Evolutionary conservation across 176 grass and related monocot genomes (phyloP), one percentile per base, ranked within the genome.

Genomic region (Oryza brachyantha): DNA sequence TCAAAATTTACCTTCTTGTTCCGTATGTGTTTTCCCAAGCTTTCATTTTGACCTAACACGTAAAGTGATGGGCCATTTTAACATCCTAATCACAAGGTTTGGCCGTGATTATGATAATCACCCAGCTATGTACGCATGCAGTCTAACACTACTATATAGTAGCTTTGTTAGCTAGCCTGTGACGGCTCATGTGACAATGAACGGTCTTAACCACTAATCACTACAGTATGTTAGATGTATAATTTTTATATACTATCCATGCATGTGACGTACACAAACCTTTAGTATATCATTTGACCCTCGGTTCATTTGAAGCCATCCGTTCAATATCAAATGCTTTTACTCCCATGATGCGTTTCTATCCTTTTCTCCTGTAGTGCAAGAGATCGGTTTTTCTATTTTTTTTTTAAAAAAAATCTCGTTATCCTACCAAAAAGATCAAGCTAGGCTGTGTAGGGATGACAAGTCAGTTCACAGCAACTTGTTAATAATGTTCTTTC

Each of bases 1-100:
- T 68, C 61, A 12, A 61, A 43, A 69, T 41, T 79, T 68, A 76
- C 61, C 29, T 21, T 61, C 7, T 22, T 21, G 48, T 88, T 88
- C 68, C 68, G 68, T 73, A 32, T 31, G 61, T 39, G 60, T 78
- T 66, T 73, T 7, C 3, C 11, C 67, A 43, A 67, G 59, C 74
- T 65, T 19, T 27, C 43, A 3, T 72, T 77, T 72, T 72, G 29
- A 21, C 72, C 13, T 43, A 55, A 86, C 64, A 54, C 64, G 42
- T 29, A 57, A 86, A 12, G 78, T 54, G 64, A 24, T 13, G 2
- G 12, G 7, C 32, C 57, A 37, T 74, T 42, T 38, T 21, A 55
- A 38, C 32, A 41, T 5, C 70, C 50, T 62, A 71, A 71, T n/a
- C 66, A 63, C 25, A 32, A 43, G 41, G 54, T 25, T 25, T 22